Conservation (phyloP, 2,329 filamentous ascomycete genomes). For the Neonectria sp. region DNA sequence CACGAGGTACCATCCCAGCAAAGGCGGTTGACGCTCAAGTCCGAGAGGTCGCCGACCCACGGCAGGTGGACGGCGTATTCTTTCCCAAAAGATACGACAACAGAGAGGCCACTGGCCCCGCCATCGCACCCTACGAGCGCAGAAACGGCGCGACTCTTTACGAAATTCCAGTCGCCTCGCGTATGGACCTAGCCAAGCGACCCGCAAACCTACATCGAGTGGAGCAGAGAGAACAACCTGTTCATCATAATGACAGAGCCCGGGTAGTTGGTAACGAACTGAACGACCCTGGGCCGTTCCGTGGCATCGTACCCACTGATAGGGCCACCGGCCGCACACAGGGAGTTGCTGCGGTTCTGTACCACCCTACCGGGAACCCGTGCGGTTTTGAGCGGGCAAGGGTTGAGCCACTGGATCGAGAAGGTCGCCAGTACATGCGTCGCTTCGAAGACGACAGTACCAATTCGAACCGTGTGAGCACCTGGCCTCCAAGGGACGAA, state of each 20-base stretch:
- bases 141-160: neutral
- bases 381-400: neutral
- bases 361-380: neutral
- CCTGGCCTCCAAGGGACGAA: conserved; percentile 31
- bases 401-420: conserved; percentile 7
- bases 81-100: too few species aligned
- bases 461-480: conserved; percentile 1
- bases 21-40: neutral
- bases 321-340: neutral
- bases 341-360: neutral
- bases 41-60: neutral
- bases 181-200: neutral
- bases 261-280: neutral
- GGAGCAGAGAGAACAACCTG: neutral
- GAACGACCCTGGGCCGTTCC: conserved; percentile 18
- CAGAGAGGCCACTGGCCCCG: too few species aligned
- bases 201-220: neutral
- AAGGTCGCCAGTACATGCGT: conserved; percentile 17
- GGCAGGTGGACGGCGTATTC: too few species aligned
- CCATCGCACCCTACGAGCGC: conserved; percentile 1
- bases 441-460: conserved; percentile 18
- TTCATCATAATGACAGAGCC: conserved; percentile 10
- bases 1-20: neutral
- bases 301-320: neutral
- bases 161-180: conserved; percentile 10